These are phyloP conservation scores for Mycena venus DNA, from an alignment of 768 basidiomycete genomes.

Conservation along the genomic window DNA sequence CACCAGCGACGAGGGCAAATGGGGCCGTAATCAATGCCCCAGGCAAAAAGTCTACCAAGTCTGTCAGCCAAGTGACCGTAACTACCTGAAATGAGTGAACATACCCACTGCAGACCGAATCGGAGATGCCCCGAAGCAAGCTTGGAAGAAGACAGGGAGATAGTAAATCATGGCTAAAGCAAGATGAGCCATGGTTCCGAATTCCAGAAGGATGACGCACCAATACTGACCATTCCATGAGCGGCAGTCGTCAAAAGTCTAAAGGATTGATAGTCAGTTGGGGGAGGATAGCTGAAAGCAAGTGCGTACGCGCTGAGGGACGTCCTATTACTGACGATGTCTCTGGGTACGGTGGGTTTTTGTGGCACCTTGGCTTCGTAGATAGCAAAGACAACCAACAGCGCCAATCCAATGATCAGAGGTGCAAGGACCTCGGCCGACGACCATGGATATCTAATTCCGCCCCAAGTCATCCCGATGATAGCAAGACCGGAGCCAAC, in stretches of 20 bases:
- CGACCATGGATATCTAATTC: slow-evolving; percentile 51
- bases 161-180: slow-evolving; percentile 43
- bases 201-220: slow-evolving; percentile 17
- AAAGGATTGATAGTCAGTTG: background rate
- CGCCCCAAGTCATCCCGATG: slow-evolving; percentile 59
- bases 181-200: background rate
- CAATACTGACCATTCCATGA: slow-evolving; percentile 37
- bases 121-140: slow-evolving; percentile 52
- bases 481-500: slow-evolving; percentile 45
- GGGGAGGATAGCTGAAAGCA: background rate
- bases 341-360: slow-evolving; percentile 42
- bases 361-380: slow-evolving; percentile 42
- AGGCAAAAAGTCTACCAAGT: slow-evolving; percentile 44
- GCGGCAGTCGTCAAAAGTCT: slow-evolving; percentile 47
- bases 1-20: slow-evolving; percentile 51
- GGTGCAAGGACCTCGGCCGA: slow-evolving; percentile 54
- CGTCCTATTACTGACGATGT: slow-evolving; percentile 52
- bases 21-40: slow-evolving; percentile 53
- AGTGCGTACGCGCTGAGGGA: slow-evolving; percentile 50
- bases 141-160: slow-evolving; percentile 63
- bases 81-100: background rate
- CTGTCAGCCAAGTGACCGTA: background rate
- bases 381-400: slow-evolving; percentile 44
- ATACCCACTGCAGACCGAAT: slow-evolving; percentile 48
- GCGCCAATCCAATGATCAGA: slow-evolving; percentile 52